Evolutionary conservation across 768 basidiomycete genomes (phyloP), one percentile per base, ranked within the genome.

Genomic region (Heimioporus sp.): DNA sequence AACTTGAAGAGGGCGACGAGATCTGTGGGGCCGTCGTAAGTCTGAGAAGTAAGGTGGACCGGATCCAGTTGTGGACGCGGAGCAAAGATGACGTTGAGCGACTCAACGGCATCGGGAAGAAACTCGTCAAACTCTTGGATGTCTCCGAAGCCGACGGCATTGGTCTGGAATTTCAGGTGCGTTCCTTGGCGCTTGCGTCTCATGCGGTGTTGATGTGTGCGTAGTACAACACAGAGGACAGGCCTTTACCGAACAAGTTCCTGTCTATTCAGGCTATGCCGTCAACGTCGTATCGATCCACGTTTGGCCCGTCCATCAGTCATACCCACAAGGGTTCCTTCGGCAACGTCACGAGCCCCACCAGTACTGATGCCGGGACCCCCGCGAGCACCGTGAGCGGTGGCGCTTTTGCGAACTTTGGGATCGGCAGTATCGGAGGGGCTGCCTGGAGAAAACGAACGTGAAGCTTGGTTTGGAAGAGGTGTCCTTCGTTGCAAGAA

Each of bases 41-140:
- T 59, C 72, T 92, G 67, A 76, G 91, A 60, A 86, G 83, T 57
- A 93, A 92, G 70, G 84, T 92, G 47, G 91, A 96, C 65, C 76
- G 94, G 46, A 91, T 97, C 49, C 94, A 97, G 68, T 71, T 98
- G 34, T 98, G 94, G 94, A 89, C 86, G 40, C 75, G 94, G 53
- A 78, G 76, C 58, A 90, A 90, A 72, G 90, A 92, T 39, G 90
- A 96, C 57, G 85, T 92, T 1, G 88, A 92, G 66, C 80, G 78
- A 68, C 70, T 96, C 55, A 96, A 97, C 67, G 78, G 76, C 17
- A 88, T 96, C 53, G 94, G 91, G 28, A 87, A 83, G 75, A 85
- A 83, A 66, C 73, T 96, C 38, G 82, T 92, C 51, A 90, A 90
- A 68, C 66, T 90, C 19, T 76, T 97, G 64, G 92, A 92, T 59